phyloP scores from a whole-genome alignment of 78 protist species.

The Guillardia theta region DNA sequence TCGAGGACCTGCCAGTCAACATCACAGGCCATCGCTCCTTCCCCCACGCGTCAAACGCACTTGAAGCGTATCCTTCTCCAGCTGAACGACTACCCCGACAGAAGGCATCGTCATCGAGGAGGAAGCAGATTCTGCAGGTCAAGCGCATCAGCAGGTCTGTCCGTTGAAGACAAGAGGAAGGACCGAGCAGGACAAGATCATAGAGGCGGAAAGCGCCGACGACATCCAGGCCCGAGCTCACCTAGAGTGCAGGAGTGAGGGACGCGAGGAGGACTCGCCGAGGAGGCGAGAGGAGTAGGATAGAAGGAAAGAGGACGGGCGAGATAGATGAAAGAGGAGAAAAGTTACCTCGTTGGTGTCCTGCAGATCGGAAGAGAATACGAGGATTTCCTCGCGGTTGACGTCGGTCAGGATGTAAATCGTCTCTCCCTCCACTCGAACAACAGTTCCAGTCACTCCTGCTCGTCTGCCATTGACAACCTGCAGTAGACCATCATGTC shows the following conservation, averaged over 20 bases:
- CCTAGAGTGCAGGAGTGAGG: no score
- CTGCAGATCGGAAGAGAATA: conserved; percentile 9
- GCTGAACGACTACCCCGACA: neutral
- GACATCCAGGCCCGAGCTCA: conserved; percentile 6
- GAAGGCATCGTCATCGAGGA: conserved; percentile 8
- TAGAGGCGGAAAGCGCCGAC: neutral
- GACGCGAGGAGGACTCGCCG: no score
- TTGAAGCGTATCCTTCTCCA: neutral
- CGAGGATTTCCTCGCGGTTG: conserved; percentile 22
- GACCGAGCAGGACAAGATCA: neutral
- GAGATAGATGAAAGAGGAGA: no score
- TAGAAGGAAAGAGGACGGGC: no score
- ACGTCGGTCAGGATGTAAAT: neutral
- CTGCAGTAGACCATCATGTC: no score
- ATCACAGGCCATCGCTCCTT: no score
- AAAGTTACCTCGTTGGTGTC: conserved; percentile 19
- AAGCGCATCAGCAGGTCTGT: neutral
- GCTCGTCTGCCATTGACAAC: neutral
- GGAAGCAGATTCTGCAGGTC: neutral
- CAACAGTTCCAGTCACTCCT: neutral
- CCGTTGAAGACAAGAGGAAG: neutral
- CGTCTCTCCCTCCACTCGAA: neutral
- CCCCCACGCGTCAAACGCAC: no score
- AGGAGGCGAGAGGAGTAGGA: no score
- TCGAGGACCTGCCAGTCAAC: neutral